Percentiles rank a stretch among this genome's conserved stretches.
Evolutionary conservation across 2,329 filamentous ascomycete genomes (phyloP).

Genomic region (Paraphoma chrysanthemicola): DNA sequence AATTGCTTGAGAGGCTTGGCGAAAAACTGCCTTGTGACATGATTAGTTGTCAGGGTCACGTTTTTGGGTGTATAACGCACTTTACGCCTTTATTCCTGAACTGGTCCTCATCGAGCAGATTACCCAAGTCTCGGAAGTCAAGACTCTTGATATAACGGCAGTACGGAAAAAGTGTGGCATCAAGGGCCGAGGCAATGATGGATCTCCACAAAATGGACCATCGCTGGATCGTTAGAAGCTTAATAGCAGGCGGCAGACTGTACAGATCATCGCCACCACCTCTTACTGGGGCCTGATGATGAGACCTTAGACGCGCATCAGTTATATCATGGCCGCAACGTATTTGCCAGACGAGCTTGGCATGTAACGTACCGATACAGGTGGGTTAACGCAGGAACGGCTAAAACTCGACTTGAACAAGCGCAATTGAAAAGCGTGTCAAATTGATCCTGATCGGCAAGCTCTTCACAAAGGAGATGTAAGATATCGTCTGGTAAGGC

Average conservation of each 20-base stretch:
- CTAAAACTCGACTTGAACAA: constrained; percentile 62
- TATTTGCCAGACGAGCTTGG: not conserved
- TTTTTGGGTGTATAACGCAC: constrained; percentile 44
- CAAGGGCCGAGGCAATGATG: constrained; percentile 70
- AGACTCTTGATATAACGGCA: constrained; percentile 70
- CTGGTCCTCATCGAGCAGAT: constrained; percentile 65
- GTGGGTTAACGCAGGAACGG: constrained; percentile 64
- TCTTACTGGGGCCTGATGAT: constrained; percentile 53
- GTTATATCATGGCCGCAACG: not conserved
- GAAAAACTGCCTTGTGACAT: constrained; percentile 57
- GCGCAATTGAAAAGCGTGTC: constrained; percentile 67
- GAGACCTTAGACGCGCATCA: constrained; percentile 40
- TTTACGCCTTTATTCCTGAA: constrained; percentile 66
- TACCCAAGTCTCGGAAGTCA: constrained; percentile 66
- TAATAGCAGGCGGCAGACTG: constrained; percentile 42
- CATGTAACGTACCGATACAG: constrained; percentile 64
- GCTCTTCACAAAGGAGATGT: constrained; percentile 66
- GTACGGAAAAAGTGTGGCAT: constrained; percentile 71
- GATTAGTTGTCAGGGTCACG: constrained; percentile 8
- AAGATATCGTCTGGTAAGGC: constrained; percentile 65
- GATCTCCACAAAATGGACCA: constrained; percentile 73
- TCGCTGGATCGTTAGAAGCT: constrained; percentile 59
- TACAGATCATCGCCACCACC: constrained; percentile 52
- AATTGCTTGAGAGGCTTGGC: constrained; percentile 55
- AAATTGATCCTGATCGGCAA: constrained; percentile 64